Base-by-base conservation (phyloP, 345 rosid genomes). In the Moricandia arvensis region DNA sequence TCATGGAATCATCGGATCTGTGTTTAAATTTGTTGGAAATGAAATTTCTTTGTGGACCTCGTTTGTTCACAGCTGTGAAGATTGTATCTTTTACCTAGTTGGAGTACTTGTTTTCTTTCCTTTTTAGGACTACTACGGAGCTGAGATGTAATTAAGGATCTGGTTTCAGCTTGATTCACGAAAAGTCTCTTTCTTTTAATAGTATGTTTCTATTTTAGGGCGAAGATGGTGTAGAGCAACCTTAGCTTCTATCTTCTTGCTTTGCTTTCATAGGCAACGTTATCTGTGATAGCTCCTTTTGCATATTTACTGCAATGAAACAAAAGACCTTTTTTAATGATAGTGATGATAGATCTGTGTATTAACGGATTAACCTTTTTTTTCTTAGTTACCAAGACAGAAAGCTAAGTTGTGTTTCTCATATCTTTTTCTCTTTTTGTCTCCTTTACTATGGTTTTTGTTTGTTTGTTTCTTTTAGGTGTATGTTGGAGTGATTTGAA, bases 1-100 rank as follows among this genome's bases (percentile, higher is more conserved):
- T 53, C 49, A 7, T 75, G 37, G 3, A 35, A n/a, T 60, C 72
- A 34, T 66, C 45, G 69, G 83, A 80, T 80, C 83, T 75, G 61
- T 74, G 47, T 60, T 67, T n/a, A 13, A 17, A 6, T 66, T 72
- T 13, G 4, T 72, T 58, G 6, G 49, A 17, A 49, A 34, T 54
- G 31, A 68, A 61, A 61, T n/a, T 59, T 12, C 47, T 41, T 7
- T 11, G n/a, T 60, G 15, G 7, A 72, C 51, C 60, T 72, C 16
- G 11, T 45, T 5, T 11, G 63, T 66, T 10, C 13, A 8, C 9
- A 8, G 8, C 35, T n/a, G n/a, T n/a, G n/a, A 63, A 76, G n/a
- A 55, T 64, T 13, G 31, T 12, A 18, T 38, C 3, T 45, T 70
- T 75, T 10, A 37, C 38, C 3, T 60, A 61, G 16, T 38, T 33